Conservation (phyloP, 2,329 filamentous ascomycete species). For the Stemphylium vesicarium region DNA sequence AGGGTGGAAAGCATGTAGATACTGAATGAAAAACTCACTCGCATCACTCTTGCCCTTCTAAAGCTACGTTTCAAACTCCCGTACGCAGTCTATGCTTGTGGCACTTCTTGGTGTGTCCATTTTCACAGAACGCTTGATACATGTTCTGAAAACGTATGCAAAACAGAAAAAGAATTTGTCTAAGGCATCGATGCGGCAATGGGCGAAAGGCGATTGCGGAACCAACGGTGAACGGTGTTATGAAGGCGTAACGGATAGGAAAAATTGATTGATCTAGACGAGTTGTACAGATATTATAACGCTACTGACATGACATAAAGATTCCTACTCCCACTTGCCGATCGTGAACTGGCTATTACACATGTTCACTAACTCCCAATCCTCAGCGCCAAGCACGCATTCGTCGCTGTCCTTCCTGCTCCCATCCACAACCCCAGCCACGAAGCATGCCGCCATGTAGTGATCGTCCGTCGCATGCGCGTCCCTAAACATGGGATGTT, state of each 20-base stretch:
- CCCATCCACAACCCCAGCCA: slow-evolving; percentile 57
- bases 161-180: too few relatives aligned
- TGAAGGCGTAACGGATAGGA: not conserved
- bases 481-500: slow-evolving; percentile 69
- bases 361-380: slow-evolving; percentile 46
- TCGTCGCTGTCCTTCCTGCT: slow-evolving; percentile 27
- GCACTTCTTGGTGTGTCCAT: too few relatives aligned
- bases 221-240: not conserved
- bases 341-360: slow-evolving; percentile 45
- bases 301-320: not conserved
- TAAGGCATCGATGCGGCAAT: too few relatives aligned
- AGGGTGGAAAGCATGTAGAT: not conserved
- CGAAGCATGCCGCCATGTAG: slow-evolving; percentile 70
- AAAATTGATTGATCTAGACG: not conserved
- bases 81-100: too few relatives aligned
- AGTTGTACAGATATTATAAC: not conserved
- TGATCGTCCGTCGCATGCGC: slow-evolving; percentile 75
- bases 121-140: too few relatives aligned
- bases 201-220: too few relatives aligned
- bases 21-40: not conserved
- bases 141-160: too few relatives aligned
- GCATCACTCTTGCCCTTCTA: too few relatives aligned
- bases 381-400: slow-evolving; percentile 38
- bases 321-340: slow-evolving; percentile 27
- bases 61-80: not conserved